A percentile compares a stretch with the other conserved stretches of the same genome.
These are phyloP conservation scores for Lantana camara DNA, from an alignment of 257 asterid genomes.

Conservation along the genomic window DNA sequence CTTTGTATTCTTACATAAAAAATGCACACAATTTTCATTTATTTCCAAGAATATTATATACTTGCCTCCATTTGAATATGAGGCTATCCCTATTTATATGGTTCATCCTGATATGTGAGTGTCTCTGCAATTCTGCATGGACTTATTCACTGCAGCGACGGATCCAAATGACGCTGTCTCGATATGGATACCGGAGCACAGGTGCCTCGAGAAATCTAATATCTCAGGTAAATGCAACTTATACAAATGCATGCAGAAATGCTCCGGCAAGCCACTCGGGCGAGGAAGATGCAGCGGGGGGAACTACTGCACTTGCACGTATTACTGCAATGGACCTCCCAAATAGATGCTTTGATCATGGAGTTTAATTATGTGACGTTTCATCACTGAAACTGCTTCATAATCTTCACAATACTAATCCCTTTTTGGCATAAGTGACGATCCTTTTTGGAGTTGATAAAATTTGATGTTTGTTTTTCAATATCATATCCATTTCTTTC, in stretches of 20 bases:
- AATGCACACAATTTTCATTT: no score
- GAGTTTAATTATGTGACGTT: background rate
- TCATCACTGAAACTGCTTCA: background rate
- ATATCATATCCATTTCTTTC: background rate
- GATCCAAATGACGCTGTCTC: constrained; percentile 17
- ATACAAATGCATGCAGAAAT: constrained; percentile 31
- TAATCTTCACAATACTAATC: background rate
- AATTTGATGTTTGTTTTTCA: no score
- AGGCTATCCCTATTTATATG: no score
- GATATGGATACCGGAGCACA: constrained; percentile 50
- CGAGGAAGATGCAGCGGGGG: constrained; percentile 41
- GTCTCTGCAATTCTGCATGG: no score
- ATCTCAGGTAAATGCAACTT: constrained; percentile 28
- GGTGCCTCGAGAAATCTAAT: constrained; percentile 25
- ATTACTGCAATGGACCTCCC: constrained; percentile 45
- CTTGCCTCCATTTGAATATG: no score
- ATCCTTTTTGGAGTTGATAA: background rate
- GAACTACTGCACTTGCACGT: constrained; percentile 40
- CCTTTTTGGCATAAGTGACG: background rate
- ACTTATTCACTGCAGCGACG: background rate
- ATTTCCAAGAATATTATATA: no score
- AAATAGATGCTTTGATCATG: background rate
- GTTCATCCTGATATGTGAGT: no score
- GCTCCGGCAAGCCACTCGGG: constrained; percentile 38
- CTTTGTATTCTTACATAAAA: no score